Base-by-base conservation (phyloP, 2,329 filamentous ascomycete genomes). In the Diplodia sapinea region DNA sequence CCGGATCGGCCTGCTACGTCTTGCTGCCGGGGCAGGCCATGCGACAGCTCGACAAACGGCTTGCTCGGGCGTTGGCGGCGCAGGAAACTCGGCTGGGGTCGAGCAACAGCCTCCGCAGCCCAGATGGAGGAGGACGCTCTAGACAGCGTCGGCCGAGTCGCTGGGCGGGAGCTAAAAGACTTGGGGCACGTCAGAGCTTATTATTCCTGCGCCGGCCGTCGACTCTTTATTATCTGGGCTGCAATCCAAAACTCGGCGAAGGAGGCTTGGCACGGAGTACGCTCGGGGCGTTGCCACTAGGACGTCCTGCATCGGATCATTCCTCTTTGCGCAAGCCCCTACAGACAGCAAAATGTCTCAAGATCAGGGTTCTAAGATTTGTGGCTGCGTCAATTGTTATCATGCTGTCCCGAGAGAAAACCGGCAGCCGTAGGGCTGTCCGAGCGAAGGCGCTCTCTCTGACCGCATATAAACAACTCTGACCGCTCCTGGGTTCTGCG, bases 11-110 rank as follows among this genome's bases (percentile, higher is more conserved):
- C 8, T 20, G 50, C 36, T 31, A 49, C 43, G 43, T 20, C 17
- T 8, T 47, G 17, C 17, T 47, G 43, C 43, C 43, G 17, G 17
- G 17, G n/a, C 6, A 15, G n/a, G 17, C 36, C 26, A 11, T 15
- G 43, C 15, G 26, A 9, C 13, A 26, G 12, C 20, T 17, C 20
- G 15, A 33, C 9, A 33, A 23, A 12, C 31, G 59, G 59, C 59
- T 15, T 63, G 29, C 43, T 36, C 43, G 17, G 23, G 29, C 31
- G 47, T 31, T n/a, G 26, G 43, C 3, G 17, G 20, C 50, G 47
- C 59, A 63, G 43, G 59, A 29, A 67, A 67, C 56, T 67, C 65
- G 65, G 65, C 55, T 33, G n/a, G 38, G n/a, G 40, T 33, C 17
- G 29, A 20, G 31, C n/a, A 23, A 36, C 26, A 59, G 9, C 26